A percentile compares a stretch with the other conserved stretches of the same genome.
These are phyloP conservation scores for Aspergillus ruber DNA, from an alignment of 2,329 filamentous ascomycete genomes.

Conservation along the genomic window DNA sequence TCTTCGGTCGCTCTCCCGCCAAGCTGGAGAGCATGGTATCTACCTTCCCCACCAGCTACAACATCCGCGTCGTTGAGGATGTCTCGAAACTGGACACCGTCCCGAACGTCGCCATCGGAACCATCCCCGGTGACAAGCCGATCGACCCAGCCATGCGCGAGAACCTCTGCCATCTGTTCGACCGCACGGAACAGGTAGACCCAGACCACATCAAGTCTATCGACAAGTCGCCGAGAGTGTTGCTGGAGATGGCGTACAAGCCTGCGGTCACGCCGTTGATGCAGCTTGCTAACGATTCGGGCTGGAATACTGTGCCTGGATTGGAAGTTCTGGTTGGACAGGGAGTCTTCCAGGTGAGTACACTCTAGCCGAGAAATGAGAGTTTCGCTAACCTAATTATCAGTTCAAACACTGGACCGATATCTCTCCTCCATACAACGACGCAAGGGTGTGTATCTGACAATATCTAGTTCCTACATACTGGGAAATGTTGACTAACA, in stretches of 20 bases:
- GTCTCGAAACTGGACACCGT: slow-evolving; percentile 47
- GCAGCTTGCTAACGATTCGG: slow-evolving; percentile 67
- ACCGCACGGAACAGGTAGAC: slow-evolving; percentile 43
- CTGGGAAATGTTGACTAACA: too few relatives aligned
- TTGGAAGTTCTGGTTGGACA: slow-evolving; percentile 86
- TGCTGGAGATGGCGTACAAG: slow-evolving; percentile 97
- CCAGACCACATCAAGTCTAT: slow-evolving; percentile 26
- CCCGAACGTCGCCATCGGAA: slow-evolving; percentile 73
- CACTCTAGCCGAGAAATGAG: not conserved
- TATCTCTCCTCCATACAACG: slow-evolving; percentile 64
- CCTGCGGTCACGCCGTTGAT: slow-evolving; percentile 78
- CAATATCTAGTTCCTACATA: not conserved
- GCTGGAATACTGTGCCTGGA: slow-evolving; percentile 80
- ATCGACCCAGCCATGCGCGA: slow-evolving; percentile 67
- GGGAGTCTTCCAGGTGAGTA: slow-evolving; percentile 69
- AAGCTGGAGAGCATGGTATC: slow-evolving; percentile 63
- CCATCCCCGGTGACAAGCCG: slow-evolving; percentile 80
- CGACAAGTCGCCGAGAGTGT: slow-evolving; percentile 47
- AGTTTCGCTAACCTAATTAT: slow-evolving; percentile 3
- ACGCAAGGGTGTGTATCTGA: slow-evolving; percentile 53
- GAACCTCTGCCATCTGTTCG: slow-evolving; percentile 53
- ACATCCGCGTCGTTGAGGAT: slow-evolving; percentile 58
- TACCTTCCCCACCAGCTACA: slow-evolving; percentile 68
- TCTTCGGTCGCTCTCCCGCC: slow-evolving; percentile 67
- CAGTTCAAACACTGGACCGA: slow-evolving; percentile 81